Percentiles rank a stretch among this genome's conserved stretches.
These are phyloP conservation scores for Hirschioporus abietinus DNA, from an alignment of 768 basidiomycete genomes.

Conservation along the genomic window DNA sequence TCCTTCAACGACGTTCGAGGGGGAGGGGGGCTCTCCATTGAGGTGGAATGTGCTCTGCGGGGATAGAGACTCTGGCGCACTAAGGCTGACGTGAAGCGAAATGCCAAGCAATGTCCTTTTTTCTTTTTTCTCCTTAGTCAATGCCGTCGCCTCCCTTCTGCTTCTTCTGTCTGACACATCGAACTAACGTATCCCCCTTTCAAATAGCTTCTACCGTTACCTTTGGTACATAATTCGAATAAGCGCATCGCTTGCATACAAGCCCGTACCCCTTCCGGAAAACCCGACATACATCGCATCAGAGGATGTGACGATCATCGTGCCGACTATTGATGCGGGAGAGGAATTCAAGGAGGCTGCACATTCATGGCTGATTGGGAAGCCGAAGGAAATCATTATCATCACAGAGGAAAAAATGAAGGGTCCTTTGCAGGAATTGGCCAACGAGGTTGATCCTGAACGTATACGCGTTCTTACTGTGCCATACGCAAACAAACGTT, in stretches of 20 bases:
- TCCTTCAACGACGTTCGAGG: not conserved
- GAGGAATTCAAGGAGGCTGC: constrained; percentile 95
- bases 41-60: too few relatives aligned
- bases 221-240: constrained; percentile 89
- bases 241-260: constrained; percentile 70
- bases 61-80: not conserved
- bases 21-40: not conserved
- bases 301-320: constrained; percentile 95
- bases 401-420: constrained; percentile 87
- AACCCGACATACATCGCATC: constrained; percentile 86
- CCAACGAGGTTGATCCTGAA: constrained; percentile 78
- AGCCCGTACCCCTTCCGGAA: constrained; percentile 84
- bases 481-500: constrained; percentile 88
- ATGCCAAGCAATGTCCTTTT: not conserved
- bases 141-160: constrained; percentile 9
- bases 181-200: not conserved
- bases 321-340: constrained; percentile 93
- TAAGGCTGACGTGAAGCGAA: not conserved
- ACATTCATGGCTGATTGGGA: constrained; percentile 85
- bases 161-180: constrained; percentile 1
- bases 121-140: too few relatives aligned
- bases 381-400: constrained; percentile 79
- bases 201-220: constrained; percentile 81
- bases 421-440: constrained; percentile 83
- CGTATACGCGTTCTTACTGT: constrained; percentile 85